Evolutionary conservation across 2,329 filamentous ascomycete species (phyloP), one percentile per base, ranked within the genome.

Genomic region (Xylaria sp.): DNA sequence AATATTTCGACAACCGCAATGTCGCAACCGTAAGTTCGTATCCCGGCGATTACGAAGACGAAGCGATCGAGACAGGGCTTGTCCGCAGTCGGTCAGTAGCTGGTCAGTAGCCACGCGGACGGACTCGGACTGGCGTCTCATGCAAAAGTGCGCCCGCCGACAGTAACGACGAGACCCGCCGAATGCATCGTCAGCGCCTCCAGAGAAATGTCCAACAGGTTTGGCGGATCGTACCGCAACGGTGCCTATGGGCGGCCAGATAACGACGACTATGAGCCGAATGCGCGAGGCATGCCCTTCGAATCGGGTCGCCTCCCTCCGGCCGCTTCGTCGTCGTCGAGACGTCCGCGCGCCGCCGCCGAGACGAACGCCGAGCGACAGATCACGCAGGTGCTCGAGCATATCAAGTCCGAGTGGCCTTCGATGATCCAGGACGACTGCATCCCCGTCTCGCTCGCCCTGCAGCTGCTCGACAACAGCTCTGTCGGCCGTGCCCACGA

Each of bases 391-490:
- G 88, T 97, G 1, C 85, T 98, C 58, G 90, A 93, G 73, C 90
- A 92, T 74, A 97, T 99, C 77, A 91, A 94, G 78, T 84, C 88
- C 66, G 94, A 97, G 78, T 99, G 96, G 95, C 91, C 93, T 52
- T 92, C 94, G 74, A 96, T 99, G 92, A 93, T 92, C 72, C 88
- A 92, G 75, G 91, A 91, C 71, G 91, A 96, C 77, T 98, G 94
- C 78, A 89, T 98, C 39, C 96, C 96, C 2, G 94, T 98, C 44
- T 94, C 98, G 80, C 89, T 98, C 62, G 94, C 95, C n/a, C 86
- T 99, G 56, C 94, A 98, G 81, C 86, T 99, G 72, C 92, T 98
- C 83, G 96, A 99, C 81, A 90, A 89, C 60, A 98, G 94, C 84
- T 98, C 95, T 5, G 89, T 99, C 65, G 96, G 96, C 23, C 90